phyloP scores from a whole-genome alignment of 148 eudicot species.

The Camellia granthamiana region DNA sequence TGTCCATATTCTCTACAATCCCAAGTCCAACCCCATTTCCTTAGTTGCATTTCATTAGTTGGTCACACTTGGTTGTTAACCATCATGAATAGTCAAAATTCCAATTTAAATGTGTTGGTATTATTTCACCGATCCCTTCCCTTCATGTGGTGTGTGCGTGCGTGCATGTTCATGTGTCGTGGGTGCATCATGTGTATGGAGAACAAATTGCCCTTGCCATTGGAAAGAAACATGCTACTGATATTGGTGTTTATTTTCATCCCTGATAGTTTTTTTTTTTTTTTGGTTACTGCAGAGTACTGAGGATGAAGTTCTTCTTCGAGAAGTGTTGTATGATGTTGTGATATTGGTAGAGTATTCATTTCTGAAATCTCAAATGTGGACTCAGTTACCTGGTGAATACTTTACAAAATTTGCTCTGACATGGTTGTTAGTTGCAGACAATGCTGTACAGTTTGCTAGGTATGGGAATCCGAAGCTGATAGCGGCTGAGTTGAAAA shows the following conservation, averaged over 20 bases:
- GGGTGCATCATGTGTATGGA: slow-evolving; percentile 6
- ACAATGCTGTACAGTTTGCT: slow-evolving; percentile 54
- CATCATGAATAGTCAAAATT: slow-evolving; percentile 5
- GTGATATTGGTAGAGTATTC: slow-evolving; percentile 51
- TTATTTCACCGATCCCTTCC: neutral
- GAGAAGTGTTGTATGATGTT: slow-evolving; percentile 50
- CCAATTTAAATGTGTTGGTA: neutral
- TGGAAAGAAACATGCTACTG: neutral
- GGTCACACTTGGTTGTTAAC: slow-evolving; percentile 12
- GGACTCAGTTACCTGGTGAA: slow-evolving; percentile 39
- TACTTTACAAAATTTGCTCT: slow-evolving; percentile 45
- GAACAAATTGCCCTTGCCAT: slow-evolving; percentile 12
- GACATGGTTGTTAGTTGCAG: slow-evolving; percentile 69
- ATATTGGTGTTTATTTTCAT: neutral
- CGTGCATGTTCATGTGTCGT: neutral
- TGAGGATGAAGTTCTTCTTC: slow-evolving; percentile 44
- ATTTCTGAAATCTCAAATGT: slow-evolving; percentile 40
- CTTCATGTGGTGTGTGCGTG: neutral
- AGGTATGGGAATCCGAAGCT: slow-evolving; percentile 38
- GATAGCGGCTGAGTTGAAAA: slow-evolving; percentile 6
- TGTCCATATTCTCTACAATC: neutral
- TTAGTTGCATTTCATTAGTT: slow-evolving; percentile 12
- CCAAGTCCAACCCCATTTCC: neutral
- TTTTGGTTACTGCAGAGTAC: slow-evolving; percentile 37
- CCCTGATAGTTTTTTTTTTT: neutral